Percentiles rank a stretch among this genome's conserved stretches.
These are phyloP conservation scores for Phyllosticta capitalensis DNA, from an alignment of 2,329 filamentous ascomycete genomes.

Conservation along the genomic window DNA sequence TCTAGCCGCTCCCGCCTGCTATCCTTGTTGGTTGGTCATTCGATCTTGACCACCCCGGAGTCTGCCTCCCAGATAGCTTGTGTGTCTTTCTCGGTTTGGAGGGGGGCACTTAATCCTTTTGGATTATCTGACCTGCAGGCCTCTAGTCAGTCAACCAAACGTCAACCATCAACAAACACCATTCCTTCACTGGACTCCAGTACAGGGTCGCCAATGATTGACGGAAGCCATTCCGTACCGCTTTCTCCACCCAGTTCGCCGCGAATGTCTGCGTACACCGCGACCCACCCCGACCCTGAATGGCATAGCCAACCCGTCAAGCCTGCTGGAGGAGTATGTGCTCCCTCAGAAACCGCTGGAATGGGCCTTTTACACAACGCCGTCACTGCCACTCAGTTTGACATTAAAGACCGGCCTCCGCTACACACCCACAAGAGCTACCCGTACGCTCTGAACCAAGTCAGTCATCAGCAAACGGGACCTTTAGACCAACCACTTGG, in stretches of 20 bases:
- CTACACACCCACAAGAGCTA: slow-evolving; percentile 37
- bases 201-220: slow-evolving; percentile 26
- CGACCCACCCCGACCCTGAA: slow-evolving; percentile 33
- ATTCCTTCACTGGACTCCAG: background rate
- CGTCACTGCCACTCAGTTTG: slow-evolving; percentile 26
- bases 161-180: slow-evolving; percentile 2
- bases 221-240: slow-evolving; percentile 37
- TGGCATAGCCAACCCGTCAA: slow-evolving; percentile 33
- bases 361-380: slow-evolving; percentile 31
- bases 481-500: slow-evolving; percentile 16
- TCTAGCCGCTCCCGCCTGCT: slow-evolving; percentile 10
- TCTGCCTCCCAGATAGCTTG: slow-evolving; percentile 9
- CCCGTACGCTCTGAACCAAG: slow-evolving; percentile 32
- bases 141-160: slow-evolving; percentile 4
- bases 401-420: slow-evolving; percentile 26
- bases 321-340: slow-evolving; percentile 24
- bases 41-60: slow-evolving; percentile 10
- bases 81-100: slow-evolving; percentile 7
- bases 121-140: slow-evolving; percentile 8
- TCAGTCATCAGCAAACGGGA: slow-evolving; percentile 23
- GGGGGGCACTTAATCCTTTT: background rate
- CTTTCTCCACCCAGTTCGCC: slow-evolving; percentile 42
- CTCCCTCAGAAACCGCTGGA: slow-evolving; percentile 25
- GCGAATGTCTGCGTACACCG: slow-evolving; percentile 40
- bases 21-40: slow-evolving; percentile 11